Evolutionary conservation across 805 yeast species (phyloP).

Genomic region (Saccharomycopsis guyanensis): DNA sequence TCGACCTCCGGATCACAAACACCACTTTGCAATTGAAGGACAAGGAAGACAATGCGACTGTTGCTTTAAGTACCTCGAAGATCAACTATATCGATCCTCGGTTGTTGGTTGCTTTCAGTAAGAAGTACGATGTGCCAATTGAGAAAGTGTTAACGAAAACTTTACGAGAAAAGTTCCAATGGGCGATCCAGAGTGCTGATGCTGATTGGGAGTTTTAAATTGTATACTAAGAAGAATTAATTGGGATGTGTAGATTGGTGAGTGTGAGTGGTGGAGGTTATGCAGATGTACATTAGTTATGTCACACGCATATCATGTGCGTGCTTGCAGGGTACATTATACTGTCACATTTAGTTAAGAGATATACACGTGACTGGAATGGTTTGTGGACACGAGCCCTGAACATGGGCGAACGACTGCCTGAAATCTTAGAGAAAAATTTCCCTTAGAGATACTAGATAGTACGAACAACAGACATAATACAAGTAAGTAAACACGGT

Average conservation of each 20-base stretch:
- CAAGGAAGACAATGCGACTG: constrained; percentile 90
- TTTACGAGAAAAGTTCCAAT: constrained; percentile 80
- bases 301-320: not conserved
- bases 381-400: no score
- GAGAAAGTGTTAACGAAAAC: constrained; percentile 90
- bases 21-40: constrained; percentile 75
- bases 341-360: no score
- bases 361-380: no score
- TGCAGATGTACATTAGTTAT: no score
- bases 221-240: no score
- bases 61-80: constrained; percentile 87
- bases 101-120: constrained; percentile 80
- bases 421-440: no score
- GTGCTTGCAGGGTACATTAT: not conserved
- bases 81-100: constrained; percentile 95
- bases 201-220: constrained; percentile 74
- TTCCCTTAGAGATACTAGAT: no score
- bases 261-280: no score
- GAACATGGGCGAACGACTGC: no score
- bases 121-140: constrained; percentile 79
- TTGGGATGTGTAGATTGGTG: no score
- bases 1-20: constrained; percentile 63
- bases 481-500: no score
- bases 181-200: constrained; percentile 93
- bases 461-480: no score